Base-by-base conservation (phyloP, 768 basidiomycete genomes). In the Gloeopeniophorella convolvens region DNA sequence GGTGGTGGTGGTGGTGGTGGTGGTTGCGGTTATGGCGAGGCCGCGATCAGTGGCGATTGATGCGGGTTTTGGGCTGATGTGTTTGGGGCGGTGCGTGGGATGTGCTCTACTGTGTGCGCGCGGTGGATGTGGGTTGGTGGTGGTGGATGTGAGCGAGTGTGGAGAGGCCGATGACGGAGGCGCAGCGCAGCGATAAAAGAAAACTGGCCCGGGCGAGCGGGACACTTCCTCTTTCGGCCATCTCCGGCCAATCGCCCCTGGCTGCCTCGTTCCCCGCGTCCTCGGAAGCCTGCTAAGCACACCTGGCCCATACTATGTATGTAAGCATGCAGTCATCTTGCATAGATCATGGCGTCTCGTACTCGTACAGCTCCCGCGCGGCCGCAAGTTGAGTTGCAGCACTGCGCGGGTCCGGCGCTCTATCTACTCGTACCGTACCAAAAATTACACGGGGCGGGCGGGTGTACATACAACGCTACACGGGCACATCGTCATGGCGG, bases 331-430 rank as follows among this genome's bases (percentile, higher is more conserved):
- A n/a, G 39, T 10, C 12, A 10, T 12, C 39, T 40, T 20, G 12
- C 12, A 10, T 9, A 10, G 39, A 10, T 20, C 39, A 24, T 11
- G 42, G 27, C 42, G 21, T 11, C 18, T 48, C 21, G 28, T 54
- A 42, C 43, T 30, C n/a, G n/a, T 55, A 57, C 54, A 50, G 48
- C 28, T 12, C 33, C 43, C 45, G 45, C 37, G 43, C 28, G 43
- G 41, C 60, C 56, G 60, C 65, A 66, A 66, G 65, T 66, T 66
- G 65, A 66, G 65, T 66, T 63, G 65, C 63, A 46, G 54, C 52
- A 47, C 49, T 37, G 49, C 21, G 32, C 23, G 51, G 40, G 48
- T 16, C 18, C 49, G 43, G 51, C 49, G 45, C 36, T 34, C 40
- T 21, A n/a, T 42, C 8, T 42, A 42, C 20, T 40, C 48, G 53